Evolutionary conservation across 2,329 filamentous ascomycete genomes (phyloP).

Genomic region (Albifimbria verrucaria): DNA sequence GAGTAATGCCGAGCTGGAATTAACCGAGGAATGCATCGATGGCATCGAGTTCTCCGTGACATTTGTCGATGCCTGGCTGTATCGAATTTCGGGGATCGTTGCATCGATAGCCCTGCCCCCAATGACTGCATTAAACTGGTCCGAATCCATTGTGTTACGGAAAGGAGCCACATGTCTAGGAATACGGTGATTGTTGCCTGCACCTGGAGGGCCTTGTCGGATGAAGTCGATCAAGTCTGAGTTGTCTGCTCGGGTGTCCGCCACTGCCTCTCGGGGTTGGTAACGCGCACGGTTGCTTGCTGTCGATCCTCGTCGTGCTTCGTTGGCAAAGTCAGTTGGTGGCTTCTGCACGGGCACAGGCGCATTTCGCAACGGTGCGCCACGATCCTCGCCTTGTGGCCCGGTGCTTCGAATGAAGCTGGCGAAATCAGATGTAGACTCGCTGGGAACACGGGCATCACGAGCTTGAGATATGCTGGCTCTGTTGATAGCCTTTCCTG

Average conservation of each 20-base stretch:
- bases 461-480: conserved; percentile 45
- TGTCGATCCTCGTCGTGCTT: conserved; percentile 34
- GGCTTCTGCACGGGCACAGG: conserved; percentile 23
- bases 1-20: conserved; percentile 70
- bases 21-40: conserved; percentile 62
- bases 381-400: conserved; percentile 49
- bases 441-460: conserved; percentile 67
- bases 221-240: conserved; percentile 96
- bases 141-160: conserved; percentile 80
- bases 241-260: conserved; percentile 62
- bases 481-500: conserved; percentile 4
- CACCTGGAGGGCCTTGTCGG: conserved; percentile 72
- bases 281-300: conserved; percentile 50
- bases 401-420: conserved; percentile 88
- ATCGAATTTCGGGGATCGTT: conserved; percentile 51
- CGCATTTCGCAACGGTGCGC: conserved; percentile 31
- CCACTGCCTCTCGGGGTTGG: conserved; percentile 68
- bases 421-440: conserved; percentile 78
- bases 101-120: conserved; percentile 58
- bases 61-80: conserved; percentile 54
- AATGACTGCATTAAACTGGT: conserved; percentile 60
- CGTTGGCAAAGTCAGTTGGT: conserved; percentile 33
- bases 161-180: conserved; percentile 83
- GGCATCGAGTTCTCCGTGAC: conserved; percentile 55
- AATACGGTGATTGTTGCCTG: conserved; percentile 64